A percentile compares a stretch with the other conserved stretches of the same genome.
These are phyloP conservation scores for Citrus sp. DNA, from an alignment of 345 rosid genomes.

Conservation along the genomic window DNA sequence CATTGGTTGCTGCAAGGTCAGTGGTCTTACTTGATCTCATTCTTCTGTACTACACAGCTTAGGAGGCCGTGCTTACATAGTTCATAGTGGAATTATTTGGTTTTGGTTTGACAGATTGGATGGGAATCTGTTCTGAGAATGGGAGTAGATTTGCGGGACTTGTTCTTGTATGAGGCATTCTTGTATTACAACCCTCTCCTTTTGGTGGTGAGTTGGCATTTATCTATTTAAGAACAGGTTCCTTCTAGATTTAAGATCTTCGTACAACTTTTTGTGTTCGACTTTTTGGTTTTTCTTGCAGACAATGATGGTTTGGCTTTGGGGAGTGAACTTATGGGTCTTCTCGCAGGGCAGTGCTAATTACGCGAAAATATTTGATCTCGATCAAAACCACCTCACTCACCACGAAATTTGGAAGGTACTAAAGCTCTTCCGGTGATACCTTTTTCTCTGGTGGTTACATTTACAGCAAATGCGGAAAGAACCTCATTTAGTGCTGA, in stretches of 20 bases:
- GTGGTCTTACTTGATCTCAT: slow-evolving; percentile 8
- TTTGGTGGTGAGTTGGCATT: slow-evolving; percentile 65
- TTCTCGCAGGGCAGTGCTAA: slow-evolving; percentile 76
- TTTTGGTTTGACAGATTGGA: slow-evolving; percentile 50
- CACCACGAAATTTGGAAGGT: slow-evolving; percentile 97
- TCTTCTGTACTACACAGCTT: background rate
- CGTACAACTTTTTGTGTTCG: background rate
- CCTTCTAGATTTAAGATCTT: slow-evolving; percentile 5
- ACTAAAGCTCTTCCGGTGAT: background rate
- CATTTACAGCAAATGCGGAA: background rate
- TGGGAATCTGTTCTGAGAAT: slow-evolving; percentile 99
- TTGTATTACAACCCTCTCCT: slow-evolving; percentile 95
- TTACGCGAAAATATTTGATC: slow-evolving; percentile 67
- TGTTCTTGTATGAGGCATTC: slow-evolving; percentile 87
- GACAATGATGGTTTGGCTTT: slow-evolving; percentile 97
- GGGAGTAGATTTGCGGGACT: slow-evolving; percentile 75
- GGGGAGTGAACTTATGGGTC: slow-evolving; percentile 92
- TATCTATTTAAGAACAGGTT: background rate
- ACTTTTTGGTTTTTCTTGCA: slow-evolving; percentile 23
- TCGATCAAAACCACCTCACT: slow-evolving; percentile 84
- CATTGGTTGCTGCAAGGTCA: slow-evolving; percentile 85
- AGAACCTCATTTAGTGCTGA: background rate
- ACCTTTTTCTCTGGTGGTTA: background rate
- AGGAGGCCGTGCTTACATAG: background rate
- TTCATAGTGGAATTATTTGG: background rate